Evolutionary conservation across 192 early-diverging fungal genomes (phyloP).

Genomic region (Mortierella hygrophila): DNA sequence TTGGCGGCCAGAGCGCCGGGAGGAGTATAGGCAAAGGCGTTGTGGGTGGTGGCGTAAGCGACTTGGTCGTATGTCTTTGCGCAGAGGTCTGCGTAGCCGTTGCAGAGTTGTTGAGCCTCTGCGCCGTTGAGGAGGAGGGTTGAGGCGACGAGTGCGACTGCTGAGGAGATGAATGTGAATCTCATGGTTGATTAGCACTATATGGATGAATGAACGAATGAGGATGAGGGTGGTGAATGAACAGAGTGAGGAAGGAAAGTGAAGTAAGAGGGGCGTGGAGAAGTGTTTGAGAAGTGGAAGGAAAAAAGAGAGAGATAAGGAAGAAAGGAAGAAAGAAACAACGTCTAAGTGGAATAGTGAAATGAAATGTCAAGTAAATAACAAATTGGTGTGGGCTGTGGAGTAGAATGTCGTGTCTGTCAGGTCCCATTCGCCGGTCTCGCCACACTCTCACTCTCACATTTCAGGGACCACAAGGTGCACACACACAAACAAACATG

Average conservation of each 20-base stretch:
- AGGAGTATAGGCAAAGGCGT: constrained; percentile 70
- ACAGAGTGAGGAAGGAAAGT: neutral
- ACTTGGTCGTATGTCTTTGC: constrained; percentile 71
- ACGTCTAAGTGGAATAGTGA: neutral
- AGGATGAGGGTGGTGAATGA: neutral
- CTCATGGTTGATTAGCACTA: constrained; percentile 17
- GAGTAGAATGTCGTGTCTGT: neutral
- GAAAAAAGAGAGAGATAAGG: neutral
- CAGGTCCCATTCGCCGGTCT: neutral
- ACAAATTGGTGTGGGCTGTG: neutral
- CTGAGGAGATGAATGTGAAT: constrained; percentile 29
- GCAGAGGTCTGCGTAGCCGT: constrained; percentile 78
- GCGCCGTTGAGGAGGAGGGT: constrained; percentile 1
- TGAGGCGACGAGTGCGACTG: constrained; percentile 15
- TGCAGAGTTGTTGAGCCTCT: constrained; percentile 61
- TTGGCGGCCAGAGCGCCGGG: constrained; percentile 72
- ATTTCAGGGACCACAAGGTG: neutral
- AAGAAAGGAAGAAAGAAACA: neutral
- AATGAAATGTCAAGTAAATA: neutral
- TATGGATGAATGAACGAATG: neutral
- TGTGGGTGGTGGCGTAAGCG: constrained; percentile 80
- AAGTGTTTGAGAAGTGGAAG: neutral
- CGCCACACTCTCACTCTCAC: no score
- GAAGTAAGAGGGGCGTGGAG: neutral
- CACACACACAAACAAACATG: neutral